phyloP scores from a whole-genome alignment of 176 grass and related monocot species.

The Carex scoparia region DNA sequence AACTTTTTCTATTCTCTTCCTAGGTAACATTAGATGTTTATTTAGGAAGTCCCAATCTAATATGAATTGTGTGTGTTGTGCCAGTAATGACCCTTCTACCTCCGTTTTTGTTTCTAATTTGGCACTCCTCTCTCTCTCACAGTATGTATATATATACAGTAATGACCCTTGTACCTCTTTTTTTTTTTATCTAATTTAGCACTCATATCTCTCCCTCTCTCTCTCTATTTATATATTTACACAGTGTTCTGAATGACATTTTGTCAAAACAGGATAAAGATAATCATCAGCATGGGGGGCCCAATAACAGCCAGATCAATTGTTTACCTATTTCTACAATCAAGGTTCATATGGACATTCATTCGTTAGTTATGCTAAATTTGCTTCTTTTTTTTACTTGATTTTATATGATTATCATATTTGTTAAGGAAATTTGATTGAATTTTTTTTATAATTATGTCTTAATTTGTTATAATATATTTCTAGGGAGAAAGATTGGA shows the following conservation, averaged over 20 bases:
- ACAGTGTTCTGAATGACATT: too few relatives aligned
- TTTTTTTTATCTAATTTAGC: too few relatives aligned
- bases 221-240: too few relatives aligned
- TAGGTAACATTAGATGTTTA: neutral
- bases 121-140: neutral
- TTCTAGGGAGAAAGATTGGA: constrained; percentile 30
- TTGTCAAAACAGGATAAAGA: too few relatives aligned
- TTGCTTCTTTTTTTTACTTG: neutral
- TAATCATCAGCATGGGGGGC: constrained; percentile 36
- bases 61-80: neutral
- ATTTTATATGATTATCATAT: neutral
- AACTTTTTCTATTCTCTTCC: neutral
- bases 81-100: neutral
- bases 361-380: neutral
- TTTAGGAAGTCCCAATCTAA: neutral
- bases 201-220: too few relatives aligned
- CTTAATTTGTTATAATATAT: constrained; percentile 1
- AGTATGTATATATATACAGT: too few relatives aligned
- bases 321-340: constrained; percentile 52
- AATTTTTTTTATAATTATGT: too few relatives aligned
- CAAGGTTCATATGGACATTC: constrained; percentile 37
- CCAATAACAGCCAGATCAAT: constrained; percentile 60
- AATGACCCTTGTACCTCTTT: too few relatives aligned
- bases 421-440: too few relatives aligned
- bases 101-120: neutral